A percentile compares a stretch with the other conserved stretches of the same genome.
These are phyloP conservation scores for Dryadomyces sulphureus DNA, from an alignment of 2,329 filamentous ascomycete species.

Conservation along the genomic window DNA sequence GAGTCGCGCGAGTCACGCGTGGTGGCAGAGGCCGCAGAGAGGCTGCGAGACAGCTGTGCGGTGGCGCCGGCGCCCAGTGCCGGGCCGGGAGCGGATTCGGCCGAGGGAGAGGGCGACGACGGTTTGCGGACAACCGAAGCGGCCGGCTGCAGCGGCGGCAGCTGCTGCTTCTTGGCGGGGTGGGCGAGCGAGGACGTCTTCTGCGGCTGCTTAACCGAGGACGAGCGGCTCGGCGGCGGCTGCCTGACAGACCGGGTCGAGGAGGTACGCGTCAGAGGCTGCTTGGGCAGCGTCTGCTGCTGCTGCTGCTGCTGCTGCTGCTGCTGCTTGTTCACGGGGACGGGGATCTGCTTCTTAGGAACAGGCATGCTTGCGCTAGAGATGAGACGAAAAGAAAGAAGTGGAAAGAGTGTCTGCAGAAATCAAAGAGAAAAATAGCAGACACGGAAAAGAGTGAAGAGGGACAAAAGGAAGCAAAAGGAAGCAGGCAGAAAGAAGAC, in stretches of 20 bases:
- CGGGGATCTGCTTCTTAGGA: not conserved
- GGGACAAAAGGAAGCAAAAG: not conserved
- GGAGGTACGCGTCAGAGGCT: not conserved
- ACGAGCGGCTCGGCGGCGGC: not conserved
- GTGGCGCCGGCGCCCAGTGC: constrained; percentile 49
- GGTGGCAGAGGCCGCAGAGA: constrained; percentile 43
- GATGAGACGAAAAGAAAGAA: not conserved
- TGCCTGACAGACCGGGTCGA: too few relatives aligned
- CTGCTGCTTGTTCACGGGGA: too few relatives aligned
- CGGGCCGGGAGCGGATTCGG: constrained; percentile 32
- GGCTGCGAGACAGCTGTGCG: constrained; percentile 44
- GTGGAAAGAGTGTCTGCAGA: too few relatives aligned
- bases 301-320: too few relatives aligned
- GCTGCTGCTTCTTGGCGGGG: not conserved
- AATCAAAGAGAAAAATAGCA: not conserved
- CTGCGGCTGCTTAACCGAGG: not conserved
- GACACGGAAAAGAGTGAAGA: not conserved
- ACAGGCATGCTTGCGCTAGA: not conserved
- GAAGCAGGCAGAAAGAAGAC: not conserved
- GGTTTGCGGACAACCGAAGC: not conserved
- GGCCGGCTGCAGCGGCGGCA: not conserved
- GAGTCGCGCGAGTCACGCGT: constrained; percentile 35
- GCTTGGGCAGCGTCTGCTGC: not conserved
- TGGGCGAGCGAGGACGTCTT: too few relatives aligned
- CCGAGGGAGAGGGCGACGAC: not conserved